These are phyloP conservation scores for Daldinia decipiens DNA, from an alignment of 495 filamentous ascomycete genomes.

Conservation along the genomic window DNA sequence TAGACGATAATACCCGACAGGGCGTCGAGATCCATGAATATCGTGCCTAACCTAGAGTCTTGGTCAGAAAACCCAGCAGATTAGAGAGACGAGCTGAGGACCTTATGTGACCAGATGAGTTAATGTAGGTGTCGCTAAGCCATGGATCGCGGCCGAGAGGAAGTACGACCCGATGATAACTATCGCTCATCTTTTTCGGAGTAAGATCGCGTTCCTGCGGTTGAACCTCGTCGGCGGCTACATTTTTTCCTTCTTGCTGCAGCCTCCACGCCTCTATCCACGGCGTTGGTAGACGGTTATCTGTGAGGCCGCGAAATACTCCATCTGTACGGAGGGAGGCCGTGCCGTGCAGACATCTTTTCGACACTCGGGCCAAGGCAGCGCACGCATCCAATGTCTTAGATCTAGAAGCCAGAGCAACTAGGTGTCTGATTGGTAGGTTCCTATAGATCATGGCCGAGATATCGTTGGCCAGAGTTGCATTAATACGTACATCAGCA, in stretches of 20 bases:
- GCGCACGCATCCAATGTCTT: background rate
- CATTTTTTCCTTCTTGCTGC: conserved; percentile 40
- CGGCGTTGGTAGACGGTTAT: conserved; percentile 27
- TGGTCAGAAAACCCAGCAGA: conserved; percentile 15
- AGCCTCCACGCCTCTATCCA: conserved; percentile 48
- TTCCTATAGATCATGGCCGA: conserved; percentile 5
- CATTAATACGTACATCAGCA: background rate
- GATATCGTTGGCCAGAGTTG: background rate
- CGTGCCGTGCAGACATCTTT: conserved; percentile 26
- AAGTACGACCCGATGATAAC: conserved; percentile 54
- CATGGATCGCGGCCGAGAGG: conserved; percentile 55
- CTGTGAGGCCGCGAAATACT: conserved; percentile 33
- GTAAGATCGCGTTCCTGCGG: conserved; percentile 44
- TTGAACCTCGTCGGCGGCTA: conserved; percentile 21
- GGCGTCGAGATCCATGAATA: conserved; percentile 68
- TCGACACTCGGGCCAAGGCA: background rate
- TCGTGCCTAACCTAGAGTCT: conserved; percentile 33
- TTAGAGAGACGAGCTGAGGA: conserved; percentile 14
- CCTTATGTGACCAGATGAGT: conserved; percentile 57
- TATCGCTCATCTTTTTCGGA: conserved; percentile 57
- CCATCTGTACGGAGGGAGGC: conserved; percentile 27
- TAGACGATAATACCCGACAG: conserved; percentile 83
- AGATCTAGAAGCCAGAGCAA: conserved; percentile 5
- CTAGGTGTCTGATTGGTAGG: conserved; percentile 14
- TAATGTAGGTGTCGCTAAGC: conserved; percentile 57